phyloP scores from a whole-genome alignment of 352 stramenopile species.

The Phytophthora citrophthora region DNA sequence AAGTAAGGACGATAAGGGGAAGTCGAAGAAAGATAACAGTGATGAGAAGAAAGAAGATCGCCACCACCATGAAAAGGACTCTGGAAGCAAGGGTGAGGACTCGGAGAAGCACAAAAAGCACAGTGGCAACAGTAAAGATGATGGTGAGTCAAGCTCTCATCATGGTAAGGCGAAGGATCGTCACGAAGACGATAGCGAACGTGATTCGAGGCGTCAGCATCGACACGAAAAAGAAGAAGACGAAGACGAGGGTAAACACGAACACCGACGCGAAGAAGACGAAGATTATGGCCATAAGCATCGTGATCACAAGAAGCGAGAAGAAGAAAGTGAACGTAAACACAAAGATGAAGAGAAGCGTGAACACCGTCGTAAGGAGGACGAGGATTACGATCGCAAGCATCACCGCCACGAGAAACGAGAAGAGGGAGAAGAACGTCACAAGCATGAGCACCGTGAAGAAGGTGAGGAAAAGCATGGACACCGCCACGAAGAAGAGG shows the following conservation, averaged over 20 bases:
- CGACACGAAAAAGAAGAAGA: constrained; percentile 8
- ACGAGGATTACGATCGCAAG: not conserved
- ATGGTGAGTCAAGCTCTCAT: not conserved
- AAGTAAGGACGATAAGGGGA: constrained; percentile 14
- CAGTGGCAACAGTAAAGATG: not conserved
- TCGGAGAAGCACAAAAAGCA: constrained; percentile 14
- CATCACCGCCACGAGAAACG: constrained; percentile 14
- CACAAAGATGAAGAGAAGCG: constrained; percentile 4
- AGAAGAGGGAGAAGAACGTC: not conserved
- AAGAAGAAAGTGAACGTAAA: not conserved
- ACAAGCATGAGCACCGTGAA: too few relatives aligned
- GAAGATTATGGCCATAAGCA: not conserved
- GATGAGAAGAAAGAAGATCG: constrained; percentile 12
- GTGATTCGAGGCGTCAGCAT: constrained; percentile 2
- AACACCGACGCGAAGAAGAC: not conserved
- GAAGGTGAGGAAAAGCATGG: too few relatives aligned
- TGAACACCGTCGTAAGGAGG: not conserved
- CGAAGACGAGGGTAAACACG: constrained; percentile 2
- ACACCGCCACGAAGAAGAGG: too few relatives aligned
- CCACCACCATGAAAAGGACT: constrained; percentile 6
- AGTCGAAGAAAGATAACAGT: constrained; percentile 8
- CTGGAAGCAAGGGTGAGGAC: constrained; percentile 2
- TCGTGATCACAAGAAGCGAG: constrained; percentile 8
- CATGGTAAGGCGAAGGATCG: constrained; percentile 3
- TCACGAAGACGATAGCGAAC: constrained; percentile 11